These are phyloP conservation scores for Solioccasus polychromus DNA, from an alignment of 768 basidiomycete species.

Conservation along the genomic window DNA sequence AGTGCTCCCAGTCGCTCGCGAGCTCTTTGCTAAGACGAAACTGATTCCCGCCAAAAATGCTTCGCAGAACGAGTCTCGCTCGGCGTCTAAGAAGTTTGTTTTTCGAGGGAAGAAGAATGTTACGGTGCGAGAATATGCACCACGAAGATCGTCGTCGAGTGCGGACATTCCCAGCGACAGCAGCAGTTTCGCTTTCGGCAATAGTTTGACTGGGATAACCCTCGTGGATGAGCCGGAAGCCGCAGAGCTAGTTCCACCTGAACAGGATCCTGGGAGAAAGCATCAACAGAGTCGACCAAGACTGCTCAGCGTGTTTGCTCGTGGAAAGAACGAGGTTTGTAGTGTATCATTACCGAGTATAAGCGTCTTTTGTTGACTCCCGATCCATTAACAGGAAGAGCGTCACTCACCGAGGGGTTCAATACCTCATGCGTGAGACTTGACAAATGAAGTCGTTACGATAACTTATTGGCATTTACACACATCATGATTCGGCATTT, in stretches of 20 bases:
- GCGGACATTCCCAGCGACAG: constrained; percentile 1
- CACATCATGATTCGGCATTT: too few relatives aligned
- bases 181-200: background rate
- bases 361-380: background rate
- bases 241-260: constrained; percentile 18
- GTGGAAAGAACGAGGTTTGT: constrained; percentile 18
- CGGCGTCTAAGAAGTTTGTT: constrained; percentile 18
- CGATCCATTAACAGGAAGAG: constrained; percentile 4
- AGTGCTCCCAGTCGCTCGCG: constrained; percentile 74
- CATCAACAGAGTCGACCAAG: constrained; percentile 28
- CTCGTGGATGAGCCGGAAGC: constrained; percentile 44
- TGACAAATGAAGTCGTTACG: too few relatives aligned
- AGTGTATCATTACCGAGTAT: constrained; percentile 10
- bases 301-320: constrained; percentile 29
- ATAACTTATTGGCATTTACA: too few relatives aligned
- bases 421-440: background rate
- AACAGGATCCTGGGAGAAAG: constrained; percentile 10
- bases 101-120: constrained; percentile 19
- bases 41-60: constrained; percentile 47
- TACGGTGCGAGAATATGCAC: constrained; percentile 7
- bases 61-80: constrained; percentile 27
- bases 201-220: constrained; percentile 28
- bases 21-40: constrained; percentile 76
- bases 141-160: constrained; percentile 25
- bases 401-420: constrained; percentile 5